These are phyloP conservation scores for Didymella pinodella DNA, from an alignment of 2,329 filamentous ascomycete species.

Conservation along the genomic window DNA sequence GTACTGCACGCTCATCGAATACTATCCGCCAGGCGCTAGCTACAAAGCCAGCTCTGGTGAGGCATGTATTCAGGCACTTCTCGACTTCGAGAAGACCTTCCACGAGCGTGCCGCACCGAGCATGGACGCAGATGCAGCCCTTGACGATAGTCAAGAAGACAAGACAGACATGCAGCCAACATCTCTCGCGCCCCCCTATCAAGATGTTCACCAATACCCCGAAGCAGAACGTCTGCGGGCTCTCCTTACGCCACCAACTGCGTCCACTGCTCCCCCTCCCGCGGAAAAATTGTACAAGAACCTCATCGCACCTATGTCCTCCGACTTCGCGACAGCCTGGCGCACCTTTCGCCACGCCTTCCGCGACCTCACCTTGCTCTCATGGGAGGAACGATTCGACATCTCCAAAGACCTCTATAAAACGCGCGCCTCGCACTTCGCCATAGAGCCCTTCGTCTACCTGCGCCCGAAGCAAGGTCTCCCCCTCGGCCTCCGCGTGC, in stretches of 20 bases:
- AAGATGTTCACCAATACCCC: slow-evolving; percentile 1
- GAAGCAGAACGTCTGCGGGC: slow-evolving; percentile 26
- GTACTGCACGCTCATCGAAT: slow-evolving; percentile 43
- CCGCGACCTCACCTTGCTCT: slow-evolving; percentile 49
- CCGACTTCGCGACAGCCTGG: slow-evolving; percentile 46
- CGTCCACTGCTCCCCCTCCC: slow-evolving; percentile 1
- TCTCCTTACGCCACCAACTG: slow-evolving; percentile 14
- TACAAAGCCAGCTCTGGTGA: not conserved
- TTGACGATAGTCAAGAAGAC: not conserved
- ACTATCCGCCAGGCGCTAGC: slow-evolving; percentile 26
- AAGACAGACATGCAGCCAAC: not conserved
- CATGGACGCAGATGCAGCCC: not conserved
- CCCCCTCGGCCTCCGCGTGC: slow-evolving; percentile 24
- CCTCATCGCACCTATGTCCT: slow-evolving; percentile 43
- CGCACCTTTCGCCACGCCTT: slow-evolving; percentile 52
- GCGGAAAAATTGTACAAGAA: slow-evolving; percentile 21
- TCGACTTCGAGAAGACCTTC: slow-evolving; percentile 9
- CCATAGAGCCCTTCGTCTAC: slow-evolving; percentile 43
- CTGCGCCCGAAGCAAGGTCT: slow-evolving; percentile 25
- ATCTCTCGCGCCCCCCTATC: slow-evolving; percentile 25
- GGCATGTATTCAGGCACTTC: slow-evolving; percentile 6
- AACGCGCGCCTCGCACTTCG: slow-evolving; percentile 22
- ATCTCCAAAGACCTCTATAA: slow-evolving; percentile 31
- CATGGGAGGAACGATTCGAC: slow-evolving; percentile 54
- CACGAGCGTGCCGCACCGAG: not conserved